Base-by-base conservation (phyloP, 2,329 filamentous ascomycete species). In the Amauroascus verrucosus region DNA sequence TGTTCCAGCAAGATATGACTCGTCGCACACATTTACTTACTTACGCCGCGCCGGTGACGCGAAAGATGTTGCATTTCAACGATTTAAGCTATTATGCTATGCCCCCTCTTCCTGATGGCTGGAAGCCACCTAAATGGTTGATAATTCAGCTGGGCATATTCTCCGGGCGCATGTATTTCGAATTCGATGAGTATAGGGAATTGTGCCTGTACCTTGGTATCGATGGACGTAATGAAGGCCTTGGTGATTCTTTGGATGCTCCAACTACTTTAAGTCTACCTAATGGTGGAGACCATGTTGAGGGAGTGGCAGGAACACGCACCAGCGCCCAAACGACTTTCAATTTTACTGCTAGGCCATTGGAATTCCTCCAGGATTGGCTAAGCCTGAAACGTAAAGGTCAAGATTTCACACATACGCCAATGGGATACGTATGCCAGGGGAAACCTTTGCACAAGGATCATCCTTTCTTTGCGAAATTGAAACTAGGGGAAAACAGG, bases 31-130 rank as follows among this genome's bases (percentile, higher is more conserved):
- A 77, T 52, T 67, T 85, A 0, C 60, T 84, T 0, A 66, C 72
- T 0, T 86, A 86, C 55, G 72, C 81, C 0, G 76, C 82, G 0
- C 79, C 83, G 0, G 72, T 82, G 0, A 83, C 82, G 0, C 72
- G 74, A 28, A 70, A 72, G 1, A 86, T 85, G 82, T 62, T 77
- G 0, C 67, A 73, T 3, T 84, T 85, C 65, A 79, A 81, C 58
- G 57, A 61, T 0, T 65, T 86, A 0, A 60, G 61, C 0, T 84
- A 75, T 60, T 79, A 77, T 58, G 65, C 73, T 0, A 65, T 80
- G 0, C 82, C 83, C 0, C 24, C 63, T 0, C 63, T 81, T 0
- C 71, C 76, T 0, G 1, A 33, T 0, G 48, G 58, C 0, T 75
- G 72, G 67, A 44, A 57, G 1, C 63, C 75, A 0, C 80, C 82